A percentile compares a stretch with the other conserved stretches of the same genome.
Conservation (phyloP, 176 grass and related monocot genomes). For the Thinopyrum elongatum region DNA sequence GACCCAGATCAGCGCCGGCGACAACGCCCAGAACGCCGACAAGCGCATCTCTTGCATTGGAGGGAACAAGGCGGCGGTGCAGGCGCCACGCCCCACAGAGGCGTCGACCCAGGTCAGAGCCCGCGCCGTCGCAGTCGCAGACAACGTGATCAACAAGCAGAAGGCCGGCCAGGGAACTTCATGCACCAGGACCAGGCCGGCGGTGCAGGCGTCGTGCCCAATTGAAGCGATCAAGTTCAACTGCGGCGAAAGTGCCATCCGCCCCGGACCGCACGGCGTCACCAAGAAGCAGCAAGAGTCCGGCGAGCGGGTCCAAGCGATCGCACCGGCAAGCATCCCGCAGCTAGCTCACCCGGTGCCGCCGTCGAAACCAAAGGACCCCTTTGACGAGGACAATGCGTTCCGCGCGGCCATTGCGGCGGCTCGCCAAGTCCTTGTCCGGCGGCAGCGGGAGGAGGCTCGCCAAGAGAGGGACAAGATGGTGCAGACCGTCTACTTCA, state of each 20-base stretch:
- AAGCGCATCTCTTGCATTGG: not conserved
- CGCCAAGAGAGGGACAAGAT: slow-evolving; percentile 21
- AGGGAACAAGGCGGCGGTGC: not conserved
- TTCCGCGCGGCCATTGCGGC: not conserved
- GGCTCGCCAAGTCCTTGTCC: not conserved
- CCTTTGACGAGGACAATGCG: not conserved
- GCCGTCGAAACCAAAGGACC: not conserved
- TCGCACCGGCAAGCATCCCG: not conserved
- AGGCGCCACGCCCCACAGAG: not conserved
- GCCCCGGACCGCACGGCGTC: not conserved
- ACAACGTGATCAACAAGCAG: not conserved
- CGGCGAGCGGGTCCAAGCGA: not conserved
- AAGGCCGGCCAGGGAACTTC: not conserved
- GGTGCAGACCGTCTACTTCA: slow-evolving; percentile 42
- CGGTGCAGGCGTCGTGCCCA: not conserved
- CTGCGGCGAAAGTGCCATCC: too few relatives aligned
- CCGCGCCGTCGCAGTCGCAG: not conserved
- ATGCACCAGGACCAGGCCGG: not conserved
- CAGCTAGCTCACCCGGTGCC: not conserved
- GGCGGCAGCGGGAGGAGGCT: slow-evolving; percentile 18
- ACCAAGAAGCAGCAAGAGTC: not conserved
- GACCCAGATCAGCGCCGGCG: not conserved
- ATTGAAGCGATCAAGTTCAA: too few relatives aligned
- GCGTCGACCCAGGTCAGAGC: not conserved
- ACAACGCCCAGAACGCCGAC: too few relatives aligned